Conservation (phyloP, 2,329 filamentous ascomycete genomes). For the Botrytis hyacinthi region DNA sequence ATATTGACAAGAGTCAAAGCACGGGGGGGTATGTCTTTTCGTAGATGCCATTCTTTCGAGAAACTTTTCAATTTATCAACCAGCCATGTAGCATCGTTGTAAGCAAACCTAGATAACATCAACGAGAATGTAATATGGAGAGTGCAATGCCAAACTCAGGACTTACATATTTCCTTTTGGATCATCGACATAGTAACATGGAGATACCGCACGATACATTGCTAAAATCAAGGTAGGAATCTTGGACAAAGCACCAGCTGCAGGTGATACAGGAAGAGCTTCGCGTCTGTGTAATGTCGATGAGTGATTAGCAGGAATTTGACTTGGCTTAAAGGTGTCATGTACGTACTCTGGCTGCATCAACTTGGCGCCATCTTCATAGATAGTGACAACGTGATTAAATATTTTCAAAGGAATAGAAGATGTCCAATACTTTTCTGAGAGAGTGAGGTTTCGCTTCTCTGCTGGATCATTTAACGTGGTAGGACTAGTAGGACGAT, state of each 20-base stretch:
- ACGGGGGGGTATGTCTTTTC: constrained; percentile 50
- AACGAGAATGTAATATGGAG: constrained; percentile 7
- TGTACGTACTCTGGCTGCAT: constrained; percentile 48
- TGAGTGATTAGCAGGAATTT: constrained; percentile 39
- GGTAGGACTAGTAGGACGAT: neutral
- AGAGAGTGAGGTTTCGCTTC: constrained; percentile 65
- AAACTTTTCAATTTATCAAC: constrained; percentile 55
- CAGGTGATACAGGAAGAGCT: constrained; percentile 59
- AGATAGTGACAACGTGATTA: constrained; percentile 58
- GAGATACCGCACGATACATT: constrained; percentile 76
- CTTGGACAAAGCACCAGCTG: constrained; percentile 66
- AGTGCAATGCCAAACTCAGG: neutral
- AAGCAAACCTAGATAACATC: constrained; percentile 53
- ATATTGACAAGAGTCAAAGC: constrained; percentile 56
- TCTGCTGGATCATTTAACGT: constrained; percentile 17
- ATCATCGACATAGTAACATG: constrained; percentile 67
- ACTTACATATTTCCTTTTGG: constrained; percentile 63
- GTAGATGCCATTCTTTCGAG: constrained; percentile 50
- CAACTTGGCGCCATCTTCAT: constrained; percentile 61
- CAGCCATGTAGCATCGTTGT: constrained; percentile 66
- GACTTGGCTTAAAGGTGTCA: neutral
- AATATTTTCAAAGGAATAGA: constrained; percentile 80
- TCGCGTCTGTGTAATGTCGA: constrained; percentile 27
- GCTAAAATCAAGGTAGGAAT: constrained; percentile 71
- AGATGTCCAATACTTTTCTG: constrained; percentile 85